Conservation (phyloP, 352 stramenopile genomes). For the Pythium apleroticum region DNA sequence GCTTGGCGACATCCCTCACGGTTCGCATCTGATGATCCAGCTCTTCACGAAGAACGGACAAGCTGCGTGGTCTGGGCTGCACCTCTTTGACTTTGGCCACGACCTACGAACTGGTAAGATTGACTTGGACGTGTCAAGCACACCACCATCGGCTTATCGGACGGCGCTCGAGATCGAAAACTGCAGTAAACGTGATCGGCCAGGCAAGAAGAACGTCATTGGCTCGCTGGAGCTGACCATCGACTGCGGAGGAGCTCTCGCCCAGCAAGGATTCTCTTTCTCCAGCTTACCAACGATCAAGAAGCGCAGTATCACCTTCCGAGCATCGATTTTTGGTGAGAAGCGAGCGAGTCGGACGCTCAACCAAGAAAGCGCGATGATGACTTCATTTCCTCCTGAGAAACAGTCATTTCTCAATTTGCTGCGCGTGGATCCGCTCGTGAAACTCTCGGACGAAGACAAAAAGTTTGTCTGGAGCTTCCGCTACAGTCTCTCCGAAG, state of each 20-base stretch:
- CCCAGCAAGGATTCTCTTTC: constrained; percentile 52
- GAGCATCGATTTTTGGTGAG: constrained; percentile 72
- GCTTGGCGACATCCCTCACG: constrained; percentile 72
- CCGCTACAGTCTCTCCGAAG: constrained; percentile 54
- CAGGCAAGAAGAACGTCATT: constrained; percentile 35
- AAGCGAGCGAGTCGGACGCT: constrained; percentile 11
- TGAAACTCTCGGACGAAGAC: constrained; percentile 58
- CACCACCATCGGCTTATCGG: constrained; percentile 25
- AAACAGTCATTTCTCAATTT: constrained; percentile 48
- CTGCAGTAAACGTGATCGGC: constrained; percentile 41
- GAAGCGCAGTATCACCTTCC: constrained; percentile 59
- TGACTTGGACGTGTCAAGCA: constrained; percentile 44
- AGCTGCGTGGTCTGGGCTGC: constrained; percentile 63
- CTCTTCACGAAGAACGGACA: constrained; percentile 44
- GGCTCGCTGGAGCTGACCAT: constrained; percentile 48
- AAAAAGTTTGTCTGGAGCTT: constrained; percentile 69
- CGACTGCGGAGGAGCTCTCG: constrained; percentile 38
- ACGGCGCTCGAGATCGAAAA: constrained; percentile 78
- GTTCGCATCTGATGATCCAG: constrained; percentile 65
- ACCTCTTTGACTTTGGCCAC: constrained; percentile 85
- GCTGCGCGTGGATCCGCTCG: constrained; percentile 64
- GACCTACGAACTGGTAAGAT: constrained; percentile 50
- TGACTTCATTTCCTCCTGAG: constrained; percentile 36
- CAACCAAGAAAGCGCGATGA: constrained; percentile 8
- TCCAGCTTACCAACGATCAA: constrained; percentile 48